Base-by-base conservation (phyloP, 495 filamentous ascomycete genomes). In the Penicillium egyptiacum region DNA sequence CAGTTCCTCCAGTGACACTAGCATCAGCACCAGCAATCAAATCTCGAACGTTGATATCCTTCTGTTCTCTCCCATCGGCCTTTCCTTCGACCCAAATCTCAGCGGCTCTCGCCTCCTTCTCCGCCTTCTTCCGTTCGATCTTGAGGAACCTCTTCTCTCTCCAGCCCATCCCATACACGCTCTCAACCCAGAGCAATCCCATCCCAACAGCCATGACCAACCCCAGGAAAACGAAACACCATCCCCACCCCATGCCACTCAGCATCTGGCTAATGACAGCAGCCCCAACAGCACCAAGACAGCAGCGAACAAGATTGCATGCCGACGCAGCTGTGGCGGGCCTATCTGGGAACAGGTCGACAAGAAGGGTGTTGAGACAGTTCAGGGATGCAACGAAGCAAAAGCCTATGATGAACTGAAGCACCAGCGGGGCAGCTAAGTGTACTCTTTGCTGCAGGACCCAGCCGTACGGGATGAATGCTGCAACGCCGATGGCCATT, bases 221-320 rank as follows among this genome's bases (percentile, higher is more conserved):
- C 10, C 55, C 65, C 25, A 60, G 41, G 22, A 88, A 76, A 1
- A 79, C 83, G 60, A 83, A 88, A 19, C 79, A 80, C 83, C 85
- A 87, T 0, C 85, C 86, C 39, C 74, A 61, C 0, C 87, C 87
- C 68, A 89, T 82, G 0, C 63, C 77, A 9, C 78, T 58, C 23
- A 84, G 78, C 82, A 90, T 84, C 2, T 80, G 79, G 30, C 79
- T 72, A 42, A 89, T 83, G 2, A 79, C 72, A 0, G 81, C 86
- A 10, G 81, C 83, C 1, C 79, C 81, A 0, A 73, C 81, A 1
- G 87, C 88, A 1, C 86, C 86, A 4, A 89, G 66, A 43, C 85
- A 61, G 59, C 85, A 89, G 16, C 86, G 67, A 2, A 83, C 78
- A 14, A 91, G 67, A 62, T 91, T 90, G 56, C 84, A 86, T 0